Percentiles rank a stretch among this genome's conserved stretches.
phyloP scores from a whole-genome alignment of 345 rosid genomes.

The Populus alba region DNA sequence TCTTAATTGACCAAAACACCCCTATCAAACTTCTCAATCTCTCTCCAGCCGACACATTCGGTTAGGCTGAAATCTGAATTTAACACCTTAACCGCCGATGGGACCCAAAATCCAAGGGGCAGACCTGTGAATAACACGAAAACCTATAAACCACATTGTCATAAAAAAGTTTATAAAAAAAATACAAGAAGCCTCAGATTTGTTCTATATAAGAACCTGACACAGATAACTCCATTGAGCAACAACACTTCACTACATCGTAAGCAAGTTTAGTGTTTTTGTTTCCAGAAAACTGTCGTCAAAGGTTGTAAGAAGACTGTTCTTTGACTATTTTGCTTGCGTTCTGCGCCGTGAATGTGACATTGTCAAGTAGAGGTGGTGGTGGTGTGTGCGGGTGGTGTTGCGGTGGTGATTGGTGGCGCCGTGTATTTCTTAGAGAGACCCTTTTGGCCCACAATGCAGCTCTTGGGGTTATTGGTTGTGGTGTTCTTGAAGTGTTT shows the following conservation, averaged over 20 bases:
- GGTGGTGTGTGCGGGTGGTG: neutral
- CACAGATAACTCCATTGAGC: neutral
- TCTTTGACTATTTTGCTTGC: neutral
- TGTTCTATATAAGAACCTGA: neutral
- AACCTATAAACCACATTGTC: conserved; percentile 7
- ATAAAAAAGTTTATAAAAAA: neutral
- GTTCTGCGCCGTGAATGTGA: conserved; percentile 17
- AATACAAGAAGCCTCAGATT: neutral
- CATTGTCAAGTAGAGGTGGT: neutral
- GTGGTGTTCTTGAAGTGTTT: conserved; percentile 16
- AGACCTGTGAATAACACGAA: conserved; percentile 39
- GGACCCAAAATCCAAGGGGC: conserved; percentile 51
- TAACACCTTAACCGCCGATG: conserved; percentile 74
- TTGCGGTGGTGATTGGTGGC: neutral
- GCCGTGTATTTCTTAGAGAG: neutral
- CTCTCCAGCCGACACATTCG: conserved; percentile 8
- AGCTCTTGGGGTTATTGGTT: neutral
- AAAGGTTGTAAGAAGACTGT: neutral
- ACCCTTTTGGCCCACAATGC: neutral
- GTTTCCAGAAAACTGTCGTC: conserved; percentile 29
- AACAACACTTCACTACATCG: neutral
- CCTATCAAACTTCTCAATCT: neutral
- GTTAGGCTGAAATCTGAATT: conserved; percentile 54
- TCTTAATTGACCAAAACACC: conserved; percentile 29
- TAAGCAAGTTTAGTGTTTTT: neutral